Percentiles rank a stretch among this genome's conserved stretches.
Evolutionary conservation across 805 yeast species (phyloP).

Genomic region (Candida easanensis): DNA sequence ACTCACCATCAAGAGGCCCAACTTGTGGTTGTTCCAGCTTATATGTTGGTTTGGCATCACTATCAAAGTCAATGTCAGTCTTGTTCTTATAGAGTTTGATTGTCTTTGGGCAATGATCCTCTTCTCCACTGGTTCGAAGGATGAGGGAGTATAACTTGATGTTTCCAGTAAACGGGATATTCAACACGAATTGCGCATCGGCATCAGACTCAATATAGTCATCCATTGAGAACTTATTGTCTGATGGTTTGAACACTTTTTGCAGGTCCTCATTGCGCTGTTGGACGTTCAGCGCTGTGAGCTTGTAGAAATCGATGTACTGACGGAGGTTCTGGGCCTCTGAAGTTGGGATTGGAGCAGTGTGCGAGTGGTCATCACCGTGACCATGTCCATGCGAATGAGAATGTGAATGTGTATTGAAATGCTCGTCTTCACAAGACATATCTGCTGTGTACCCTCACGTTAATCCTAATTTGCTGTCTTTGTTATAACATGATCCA

Average conservation of each 20-base stretch:
- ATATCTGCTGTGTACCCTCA: constrained; percentile 18
- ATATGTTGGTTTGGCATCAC: constrained; percentile 47
- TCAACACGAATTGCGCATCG: constrained; percentile 75
- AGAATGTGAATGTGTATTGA: constrained; percentile 20
- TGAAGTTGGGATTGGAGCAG: constrained; percentile 69
- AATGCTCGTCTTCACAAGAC: constrained; percentile 35
- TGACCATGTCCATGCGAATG: constrained; percentile 19
- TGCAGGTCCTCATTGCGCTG: constrained; percentile 47
- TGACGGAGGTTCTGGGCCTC: constrained; percentile 63
- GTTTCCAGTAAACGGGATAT: constrained; percentile 75
- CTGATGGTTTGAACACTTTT: constrained; percentile 47
- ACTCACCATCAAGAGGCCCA: constrained; percentile 50
- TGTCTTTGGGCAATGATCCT: constrained; percentile 60
- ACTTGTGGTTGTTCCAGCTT: constrained; percentile 61
- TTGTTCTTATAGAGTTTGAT: constrained; percentile 74
- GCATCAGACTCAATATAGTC: constrained; percentile 60
- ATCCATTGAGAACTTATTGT: constrained; percentile 47
- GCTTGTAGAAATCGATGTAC: constrained; percentile 56
- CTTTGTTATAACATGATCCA: too few species aligned
- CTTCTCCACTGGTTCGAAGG: constrained; percentile 59
- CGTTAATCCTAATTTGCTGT: too few species aligned
- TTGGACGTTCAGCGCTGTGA: constrained; percentile 62
- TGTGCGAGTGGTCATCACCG: constrained; percentile 27
- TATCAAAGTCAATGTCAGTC: constrained; percentile 69
- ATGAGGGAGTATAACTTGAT: constrained; percentile 75